These are phyloP conservation scores for Saprolegnia diclina DNA, from an alignment of 352 stramenopile genomes.

Conservation along the genomic window DNA sequence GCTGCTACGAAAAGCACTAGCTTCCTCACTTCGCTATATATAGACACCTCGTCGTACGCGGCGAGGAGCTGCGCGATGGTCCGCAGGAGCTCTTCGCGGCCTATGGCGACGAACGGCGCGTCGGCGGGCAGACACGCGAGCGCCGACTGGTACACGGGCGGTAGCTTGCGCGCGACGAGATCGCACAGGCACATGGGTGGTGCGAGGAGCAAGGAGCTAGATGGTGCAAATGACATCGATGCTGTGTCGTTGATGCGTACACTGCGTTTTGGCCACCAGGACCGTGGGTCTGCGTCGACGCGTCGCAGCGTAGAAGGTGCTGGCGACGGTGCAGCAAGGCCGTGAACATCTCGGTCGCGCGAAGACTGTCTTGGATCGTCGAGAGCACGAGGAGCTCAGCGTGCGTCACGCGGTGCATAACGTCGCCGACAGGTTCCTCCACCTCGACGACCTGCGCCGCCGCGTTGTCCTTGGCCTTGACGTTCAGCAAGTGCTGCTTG, in stretches of 20 bases:
- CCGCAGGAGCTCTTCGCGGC: slow-evolving; percentile 1
- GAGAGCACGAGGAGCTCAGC: slow-evolving; percentile 17
- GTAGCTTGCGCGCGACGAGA: neutral
- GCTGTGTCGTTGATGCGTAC: neutral
- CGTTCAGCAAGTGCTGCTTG: slow-evolving; percentile 23
- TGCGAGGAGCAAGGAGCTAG: neutral
- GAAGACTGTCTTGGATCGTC: slow-evolving; percentile 18
- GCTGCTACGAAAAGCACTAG: neutral
- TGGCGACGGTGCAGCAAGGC: neutral
- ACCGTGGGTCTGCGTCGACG: neutral
- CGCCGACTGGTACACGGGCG: neutral
- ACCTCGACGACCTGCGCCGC: neutral
- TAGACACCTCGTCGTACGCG: slow-evolving; percentile 9
- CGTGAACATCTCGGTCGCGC: slow-evolving; percentile 20
- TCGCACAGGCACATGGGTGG: neutral
- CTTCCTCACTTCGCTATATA: no score
- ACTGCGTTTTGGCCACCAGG: no score
- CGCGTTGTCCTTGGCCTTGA: neutral
- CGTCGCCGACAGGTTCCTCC: neutral
- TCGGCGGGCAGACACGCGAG: neutral
- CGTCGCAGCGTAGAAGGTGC: neutral
- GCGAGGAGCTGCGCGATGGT: neutral
- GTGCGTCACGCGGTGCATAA: slow-evolving; percentile 17
- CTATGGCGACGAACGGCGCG: neutral
- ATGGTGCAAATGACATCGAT: neutral